A percentile compares a stretch with the other conserved stretches of the same genome.
Conservation (phyloP, 495 filamentous ascomycete genomes). For the Symbiotaphrina buchneri region DNA sequence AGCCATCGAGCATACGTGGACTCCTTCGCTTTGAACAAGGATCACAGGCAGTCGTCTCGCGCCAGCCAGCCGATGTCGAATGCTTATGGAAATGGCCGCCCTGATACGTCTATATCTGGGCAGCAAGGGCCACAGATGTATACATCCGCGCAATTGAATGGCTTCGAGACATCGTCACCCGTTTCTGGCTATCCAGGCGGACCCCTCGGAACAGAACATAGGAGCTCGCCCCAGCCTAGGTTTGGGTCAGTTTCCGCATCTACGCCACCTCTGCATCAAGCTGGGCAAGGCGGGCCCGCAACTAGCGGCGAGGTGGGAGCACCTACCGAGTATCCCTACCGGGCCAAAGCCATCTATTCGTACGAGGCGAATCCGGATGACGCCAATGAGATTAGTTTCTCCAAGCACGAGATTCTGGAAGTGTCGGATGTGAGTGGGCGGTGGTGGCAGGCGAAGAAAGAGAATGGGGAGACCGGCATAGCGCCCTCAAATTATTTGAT, state of each 20-base stretch:
- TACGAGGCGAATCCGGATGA: conserved; percentile 98
- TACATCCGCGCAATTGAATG: conserved; percentile 80
- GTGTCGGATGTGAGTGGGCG: conserved; percentile 91
- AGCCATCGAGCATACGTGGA: conserved; percentile 78
- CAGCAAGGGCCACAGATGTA: conserved; percentile 80
- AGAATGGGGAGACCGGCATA: conserved; percentile 87
- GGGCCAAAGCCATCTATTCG: conserved; percentile 93
- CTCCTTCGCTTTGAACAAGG: conserved; percentile 87
- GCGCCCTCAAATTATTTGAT: conserved; percentile 97
- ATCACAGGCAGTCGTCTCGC: conserved; percentile 30
- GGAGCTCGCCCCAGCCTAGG: conserved; percentile 32
- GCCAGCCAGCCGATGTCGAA: conserved; percentile 46
- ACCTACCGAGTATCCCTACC: conserved; percentile 88
- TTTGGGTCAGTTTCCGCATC: conserved; percentile 17
- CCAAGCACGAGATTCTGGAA: conserved; percentile 89
- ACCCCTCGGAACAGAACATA: conserved; percentile 28
- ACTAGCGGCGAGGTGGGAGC: conserved; percentile 37
- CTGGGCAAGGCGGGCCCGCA: conserved; percentile 6
- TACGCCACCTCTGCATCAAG: conserved; percentile 3
- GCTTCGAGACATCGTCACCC: conserved; percentile 89
- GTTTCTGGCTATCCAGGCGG: conserved; percentile 58
- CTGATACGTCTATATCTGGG: conserved; percentile 59
- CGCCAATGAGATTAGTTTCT: conserved; percentile 93
- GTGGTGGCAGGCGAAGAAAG: conserved; percentile 98
- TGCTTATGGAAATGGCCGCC: conserved; percentile 33